Conservation (phyloP, 768 basidiomycete species). For the Naematelia aurantialba region DNA sequence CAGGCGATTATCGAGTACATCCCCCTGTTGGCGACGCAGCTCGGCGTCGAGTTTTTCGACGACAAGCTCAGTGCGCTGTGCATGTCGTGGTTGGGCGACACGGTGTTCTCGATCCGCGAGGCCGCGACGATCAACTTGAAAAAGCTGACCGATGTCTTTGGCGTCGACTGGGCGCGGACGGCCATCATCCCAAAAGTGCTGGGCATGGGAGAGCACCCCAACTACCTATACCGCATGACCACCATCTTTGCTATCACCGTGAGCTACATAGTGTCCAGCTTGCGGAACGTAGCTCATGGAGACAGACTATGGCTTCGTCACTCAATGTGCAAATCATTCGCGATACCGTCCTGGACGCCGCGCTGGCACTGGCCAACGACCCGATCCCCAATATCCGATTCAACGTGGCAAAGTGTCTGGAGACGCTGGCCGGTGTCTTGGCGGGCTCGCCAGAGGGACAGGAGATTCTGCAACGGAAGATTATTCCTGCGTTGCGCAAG, state of each 20-base stretch:
- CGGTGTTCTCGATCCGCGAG: constrained; percentile 96
- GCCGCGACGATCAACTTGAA: constrained; percentile 96
- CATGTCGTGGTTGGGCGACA: constrained; percentile 99
- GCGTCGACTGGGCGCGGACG: constrained; percentile 91
- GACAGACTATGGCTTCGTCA: constrained; percentile 88
- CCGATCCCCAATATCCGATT: constrained; percentile 99
- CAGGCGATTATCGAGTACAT: constrained; percentile 99
- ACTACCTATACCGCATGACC: constrained; percentile 97
- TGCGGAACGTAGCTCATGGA: neutral
- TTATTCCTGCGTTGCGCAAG: constrained; percentile 78
- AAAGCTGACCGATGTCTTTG: constrained; percentile 96
- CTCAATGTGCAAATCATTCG: constrained; percentile 78
- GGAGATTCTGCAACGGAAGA: constrained; percentile 66
- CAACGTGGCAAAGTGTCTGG: constrained; percentile 93
- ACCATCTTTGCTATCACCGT: constrained; percentile 98
- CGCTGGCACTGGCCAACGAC: constrained; percentile 77
- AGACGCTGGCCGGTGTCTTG: constrained; percentile 74
- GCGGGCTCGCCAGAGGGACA: constrained; percentile 62
- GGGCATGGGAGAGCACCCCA: constrained; percentile 93
- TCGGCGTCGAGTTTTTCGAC: constrained; percentile 95
- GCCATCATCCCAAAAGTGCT: constrained; percentile 96
- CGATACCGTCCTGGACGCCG: constrained; percentile 69
- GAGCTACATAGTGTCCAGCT: constrained; percentile 39
- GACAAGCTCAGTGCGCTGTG: constrained; percentile 94
- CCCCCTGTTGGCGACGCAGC: constrained; percentile 95